These are phyloP conservation scores for Aureobasidium sp. DNA, from an alignment of 2,329 filamentous ascomycete genomes.

Conservation along the genomic window DNA sequence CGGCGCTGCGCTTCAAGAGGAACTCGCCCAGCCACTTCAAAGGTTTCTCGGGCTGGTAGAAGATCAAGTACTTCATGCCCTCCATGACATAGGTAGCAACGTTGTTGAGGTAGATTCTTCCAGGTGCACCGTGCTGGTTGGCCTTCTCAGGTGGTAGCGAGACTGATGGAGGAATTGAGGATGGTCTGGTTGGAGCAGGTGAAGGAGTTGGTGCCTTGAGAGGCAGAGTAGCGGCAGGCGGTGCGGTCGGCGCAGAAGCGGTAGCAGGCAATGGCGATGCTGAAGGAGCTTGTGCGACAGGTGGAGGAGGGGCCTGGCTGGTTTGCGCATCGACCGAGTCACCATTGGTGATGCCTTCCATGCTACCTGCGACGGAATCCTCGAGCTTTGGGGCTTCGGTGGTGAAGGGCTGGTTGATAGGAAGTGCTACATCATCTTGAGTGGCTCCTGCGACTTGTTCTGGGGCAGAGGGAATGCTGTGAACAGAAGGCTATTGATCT, in stretches of 20 bases:
- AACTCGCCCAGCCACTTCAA: constrained; percentile 44
- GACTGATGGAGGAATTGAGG: constrained; percentile 22
- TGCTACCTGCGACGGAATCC: not conserved
- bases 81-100: constrained; percentile 45
- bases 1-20: constrained; percentile 40
- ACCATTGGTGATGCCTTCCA: not conserved
- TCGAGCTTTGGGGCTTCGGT: not conserved
- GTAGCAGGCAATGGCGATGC: constrained; percentile 7
- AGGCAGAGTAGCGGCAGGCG: constrained; percentile 8
- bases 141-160: constrained; percentile 30
- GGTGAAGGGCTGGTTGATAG: not conserved
- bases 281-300: constrained; percentile 9
- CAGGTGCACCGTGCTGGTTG: constrained; percentile 42
- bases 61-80: constrained; percentile 45
- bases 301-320: not conserved
- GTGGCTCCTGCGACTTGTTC: constrained; percentile 18
- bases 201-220: constrained; percentile 17
- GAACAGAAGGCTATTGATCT: not conserved
- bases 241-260: constrained; percentile 6
- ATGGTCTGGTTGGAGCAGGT: constrained; percentile 27
- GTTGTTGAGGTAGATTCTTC: constrained; percentile 43
- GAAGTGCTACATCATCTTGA: not conserved
- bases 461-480: constrained; percentile 5
- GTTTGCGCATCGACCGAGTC: not conserved
- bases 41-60: constrained; percentile 46